Percentiles rank a stretch among this genome's conserved stretches.
Conservation (phyloP, 331 rosid species). For the Erythrophleum ivorense region DNA sequence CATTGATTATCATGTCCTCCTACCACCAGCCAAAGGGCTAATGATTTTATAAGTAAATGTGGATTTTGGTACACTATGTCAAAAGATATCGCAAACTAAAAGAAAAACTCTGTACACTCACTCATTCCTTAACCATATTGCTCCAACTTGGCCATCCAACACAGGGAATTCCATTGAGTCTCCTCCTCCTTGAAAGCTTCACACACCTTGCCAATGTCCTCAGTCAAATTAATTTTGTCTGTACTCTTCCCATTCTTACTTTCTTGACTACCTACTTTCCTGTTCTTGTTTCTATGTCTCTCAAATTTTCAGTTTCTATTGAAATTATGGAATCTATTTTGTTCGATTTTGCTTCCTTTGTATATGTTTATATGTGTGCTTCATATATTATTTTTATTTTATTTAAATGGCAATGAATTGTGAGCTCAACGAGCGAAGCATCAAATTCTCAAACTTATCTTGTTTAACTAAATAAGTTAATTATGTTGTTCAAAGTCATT, state of each 20-base stretch:
- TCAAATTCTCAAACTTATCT: neutral
- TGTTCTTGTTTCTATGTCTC: neutral
- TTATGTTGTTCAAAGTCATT: too few species aligned
- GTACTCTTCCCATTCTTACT: neutral
- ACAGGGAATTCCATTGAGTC: neutral
- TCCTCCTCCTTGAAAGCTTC: neutral
- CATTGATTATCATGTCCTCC: neutral
- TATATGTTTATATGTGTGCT: neutral
- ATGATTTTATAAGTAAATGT: neutral
- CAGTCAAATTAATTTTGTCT: neutral
- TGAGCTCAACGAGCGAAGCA: neutral
- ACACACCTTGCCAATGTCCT: neutral
- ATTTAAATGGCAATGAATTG: neutral
- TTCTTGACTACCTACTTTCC: neutral
- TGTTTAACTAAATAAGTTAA: too few species aligned
- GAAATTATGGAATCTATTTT: neutral
- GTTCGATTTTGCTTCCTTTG: neutral
- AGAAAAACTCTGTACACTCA: neutral
- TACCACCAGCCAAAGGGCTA: neutral
- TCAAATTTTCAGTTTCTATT: neutral
- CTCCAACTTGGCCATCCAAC: neutral
- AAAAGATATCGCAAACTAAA: neutral
- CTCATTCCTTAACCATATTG: neutral
- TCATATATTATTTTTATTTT: neutral
- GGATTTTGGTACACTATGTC: neutral